phyloP scores from a whole-genome alignment of 371 early-diverging fungal genomes.

The Globomyces sp. region DNA sequence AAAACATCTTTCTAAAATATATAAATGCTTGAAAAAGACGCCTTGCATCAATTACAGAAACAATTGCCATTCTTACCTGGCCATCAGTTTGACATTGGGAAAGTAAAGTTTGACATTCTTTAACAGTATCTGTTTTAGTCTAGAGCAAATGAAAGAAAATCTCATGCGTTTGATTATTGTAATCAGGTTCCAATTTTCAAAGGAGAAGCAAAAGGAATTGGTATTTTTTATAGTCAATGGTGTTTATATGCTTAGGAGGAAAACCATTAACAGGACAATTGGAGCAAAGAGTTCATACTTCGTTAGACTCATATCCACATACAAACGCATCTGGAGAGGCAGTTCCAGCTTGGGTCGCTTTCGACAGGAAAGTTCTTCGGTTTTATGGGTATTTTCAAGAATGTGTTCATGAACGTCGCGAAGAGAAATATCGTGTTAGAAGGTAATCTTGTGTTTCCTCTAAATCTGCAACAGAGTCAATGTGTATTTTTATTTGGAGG shows the following conservation, averaged over 20 bases:
- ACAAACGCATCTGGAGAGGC: slow-evolving; percentile 29
- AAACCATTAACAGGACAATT: slow-evolving; percentile 38
- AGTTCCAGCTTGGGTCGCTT: slow-evolving; percentile 60
- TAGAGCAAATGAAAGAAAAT: slow-evolving; percentile 48
- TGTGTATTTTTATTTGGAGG: slow-evolving; percentile 60
- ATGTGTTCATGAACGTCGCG: slow-evolving; percentile 53
- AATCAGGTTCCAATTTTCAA: slow-evolving; percentile 49
- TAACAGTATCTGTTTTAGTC: slow-evolving; percentile 9
- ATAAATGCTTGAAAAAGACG: slow-evolving; percentile 3
- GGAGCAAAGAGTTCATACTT: slow-evolving; percentile 40
- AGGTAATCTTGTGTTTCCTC: slow-evolving; percentile 30
- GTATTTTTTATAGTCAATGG: slow-evolving; percentile 18
- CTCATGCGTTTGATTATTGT: slow-evolving; percentile 58
- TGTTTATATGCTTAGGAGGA: slow-evolving; percentile 29
- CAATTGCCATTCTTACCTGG: slow-evolving; percentile 53
- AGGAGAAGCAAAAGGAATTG: slow-evolving; percentile 49
- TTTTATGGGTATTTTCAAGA: slow-evolving; percentile 62
- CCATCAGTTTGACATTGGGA: slow-evolving; percentile 40
- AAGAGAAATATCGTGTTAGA: slow-evolving; percentile 56
- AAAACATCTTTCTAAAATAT: not conserved
- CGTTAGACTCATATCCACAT: slow-evolving; percentile 43
- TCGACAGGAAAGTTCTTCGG: slow-evolving; percentile 58
- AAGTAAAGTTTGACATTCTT: slow-evolving; percentile 18
- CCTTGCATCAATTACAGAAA: slow-evolving; percentile 30
- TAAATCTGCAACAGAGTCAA: slow-evolving; percentile 39